Percentiles rank a stretch among this genome's conserved stretches.
Evolutionary conservation across 106 monocot species (phyloP).

Genomic region (Acorus gramineus): DNA sequence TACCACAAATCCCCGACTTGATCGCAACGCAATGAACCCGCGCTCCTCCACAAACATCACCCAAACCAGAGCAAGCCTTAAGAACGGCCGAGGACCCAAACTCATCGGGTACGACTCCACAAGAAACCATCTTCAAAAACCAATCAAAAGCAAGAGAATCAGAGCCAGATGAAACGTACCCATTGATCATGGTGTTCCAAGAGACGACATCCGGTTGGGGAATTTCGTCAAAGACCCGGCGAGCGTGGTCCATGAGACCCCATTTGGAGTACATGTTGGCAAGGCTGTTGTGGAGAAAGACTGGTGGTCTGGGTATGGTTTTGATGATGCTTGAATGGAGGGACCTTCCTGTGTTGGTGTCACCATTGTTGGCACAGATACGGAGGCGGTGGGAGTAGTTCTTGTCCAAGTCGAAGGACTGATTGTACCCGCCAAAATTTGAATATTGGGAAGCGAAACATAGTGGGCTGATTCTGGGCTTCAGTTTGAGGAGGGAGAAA

Average conservation of each 20-base stretch:
- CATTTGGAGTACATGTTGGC: constrained; percentile 14
- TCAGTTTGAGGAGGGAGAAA: no score
- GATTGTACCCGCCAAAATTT: no score
- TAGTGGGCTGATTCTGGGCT: no score
- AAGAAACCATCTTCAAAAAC: constrained; percentile 10
- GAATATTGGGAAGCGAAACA: no score
- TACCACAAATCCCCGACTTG: constrained; percentile 12
- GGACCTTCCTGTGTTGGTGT: constrained; percentile 5
- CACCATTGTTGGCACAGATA: neutral
- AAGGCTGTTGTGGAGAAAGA: constrained; percentile 15
- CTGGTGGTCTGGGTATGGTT: constrained; percentile 4
- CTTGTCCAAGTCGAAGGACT: constrained; percentile 8
- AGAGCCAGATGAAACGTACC: constrained; percentile 4
- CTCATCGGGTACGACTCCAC: constrained; percentile 11
- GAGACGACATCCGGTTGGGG: constrained; percentile 32
- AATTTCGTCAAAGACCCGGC: constrained; percentile 31
- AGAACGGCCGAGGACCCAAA: constrained; percentile 9
- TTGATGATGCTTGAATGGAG: constrained; percentile 16
- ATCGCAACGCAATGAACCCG: constrained; percentile 9
- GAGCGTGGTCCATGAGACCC: constrained; percentile 15
- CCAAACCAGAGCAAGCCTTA: neutral
- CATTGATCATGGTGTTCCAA: constrained; percentile 33
- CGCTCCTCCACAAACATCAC: neutral
- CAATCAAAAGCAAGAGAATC: neutral
- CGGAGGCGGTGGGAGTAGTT: constrained; percentile 9